Percentiles rank a stretch among this genome's conserved stretches.
phyloP scores from a whole-genome alignment of 495 filamentous ascomycete genomes.

The Penicillium flavigenum region DNA sequence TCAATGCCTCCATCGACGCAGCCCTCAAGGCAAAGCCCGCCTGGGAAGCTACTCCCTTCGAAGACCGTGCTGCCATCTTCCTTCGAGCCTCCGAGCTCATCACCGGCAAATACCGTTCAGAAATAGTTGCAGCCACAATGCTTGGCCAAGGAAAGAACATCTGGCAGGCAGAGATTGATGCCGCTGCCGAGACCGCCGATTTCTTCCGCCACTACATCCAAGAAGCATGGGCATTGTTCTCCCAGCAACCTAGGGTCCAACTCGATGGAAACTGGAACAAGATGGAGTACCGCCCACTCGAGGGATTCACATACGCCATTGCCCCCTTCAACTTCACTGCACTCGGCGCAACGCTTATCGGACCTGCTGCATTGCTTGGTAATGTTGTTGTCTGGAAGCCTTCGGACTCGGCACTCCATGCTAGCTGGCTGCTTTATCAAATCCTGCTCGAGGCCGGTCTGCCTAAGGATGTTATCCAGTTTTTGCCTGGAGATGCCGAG shows the following conservation, averaged over 20 bases:
- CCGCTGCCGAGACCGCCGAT: conserved; percentile 82
- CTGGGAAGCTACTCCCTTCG: conserved; percentile 81
- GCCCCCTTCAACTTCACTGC: conserved; percentile 64
- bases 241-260: conserved; percentile 64
- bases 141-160: conserved; percentile 94
- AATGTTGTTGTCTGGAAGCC: conserved; percentile 90
- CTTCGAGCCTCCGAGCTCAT: conserved; percentile 87
- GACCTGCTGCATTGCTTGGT: conserved; percentile 71
- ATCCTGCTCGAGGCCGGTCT: conserved; percentile 81
- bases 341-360: conserved; percentile 74
- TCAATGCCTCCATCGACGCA: conserved; percentile 70
- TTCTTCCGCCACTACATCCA: conserved; percentile 79
- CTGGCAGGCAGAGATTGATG: conserved; percentile 96
- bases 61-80: conserved; percentile 86
- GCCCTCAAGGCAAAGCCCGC: conserved; percentile 75
- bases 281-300: conserved; percentile 74
- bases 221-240: conserved; percentile 70
- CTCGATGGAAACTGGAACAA: conserved; percentile 64
- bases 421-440: conserved; percentile 72
- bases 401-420: conserved; percentile 70
- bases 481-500: conserved; percentile 74
- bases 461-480: conserved; percentile 75
- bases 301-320: conserved; percentile 59
- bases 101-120: conserved; percentile 82
- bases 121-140: conserved; percentile 90